Percentiles rank a stretch among this genome's conserved stretches.
phyloP scores from a whole-genome alignment of 2,329 filamentous ascomycete genomes.

The Monosporascus ibericus region DNA sequence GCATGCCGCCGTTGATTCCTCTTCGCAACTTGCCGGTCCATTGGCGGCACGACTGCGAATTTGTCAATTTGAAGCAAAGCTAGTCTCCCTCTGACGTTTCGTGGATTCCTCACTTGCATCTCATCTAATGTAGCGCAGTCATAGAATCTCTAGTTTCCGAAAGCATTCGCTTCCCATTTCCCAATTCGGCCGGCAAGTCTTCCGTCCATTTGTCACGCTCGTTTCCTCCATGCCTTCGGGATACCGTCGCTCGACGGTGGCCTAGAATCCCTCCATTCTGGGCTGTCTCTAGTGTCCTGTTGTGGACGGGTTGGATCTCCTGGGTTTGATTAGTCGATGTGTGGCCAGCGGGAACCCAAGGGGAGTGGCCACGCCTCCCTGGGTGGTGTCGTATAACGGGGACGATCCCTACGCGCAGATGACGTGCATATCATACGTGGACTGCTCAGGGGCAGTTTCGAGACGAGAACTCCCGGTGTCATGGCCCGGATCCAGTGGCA shows the following conservation, averaged over 20 bases:
- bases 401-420: conserved; percentile 5
- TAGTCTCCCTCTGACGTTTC: conserved; percentile 12
- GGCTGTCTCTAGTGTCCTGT: conserved; percentile 10
- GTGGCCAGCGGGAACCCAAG: conserved; percentile 2
- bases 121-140: conserved; percentile 14
- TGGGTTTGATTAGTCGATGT: conserved; percentile 4
- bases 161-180: conserved; percentile 37
- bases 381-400: conserved; percentile 8
- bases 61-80: conserved; percentile 2
- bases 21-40: neutral
- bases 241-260: conserved; percentile 1
- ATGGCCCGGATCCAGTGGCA: conserved; percentile 2
- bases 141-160: conserved; percentile 18
- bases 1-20: neutral
- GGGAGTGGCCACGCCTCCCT: conserved; percentile 1
- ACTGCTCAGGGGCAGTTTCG: conserved; percentile 4
- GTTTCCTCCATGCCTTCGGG: conserved; percentile 7
- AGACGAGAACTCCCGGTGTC: neutral
- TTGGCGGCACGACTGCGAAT: neutral
- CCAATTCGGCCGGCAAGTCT: conserved; percentile 21
- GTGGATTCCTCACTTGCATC: conserved; percentile 17
- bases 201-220: conserved; percentile 16
- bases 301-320: conserved; percentile 8
- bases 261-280: conserved; percentile 2
- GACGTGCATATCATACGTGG: conserved; percentile 12